phyloP scores from a whole-genome alignment of 2,329 filamentous ascomycete genomes.

The Ceratocystis ficicola region DNA sequence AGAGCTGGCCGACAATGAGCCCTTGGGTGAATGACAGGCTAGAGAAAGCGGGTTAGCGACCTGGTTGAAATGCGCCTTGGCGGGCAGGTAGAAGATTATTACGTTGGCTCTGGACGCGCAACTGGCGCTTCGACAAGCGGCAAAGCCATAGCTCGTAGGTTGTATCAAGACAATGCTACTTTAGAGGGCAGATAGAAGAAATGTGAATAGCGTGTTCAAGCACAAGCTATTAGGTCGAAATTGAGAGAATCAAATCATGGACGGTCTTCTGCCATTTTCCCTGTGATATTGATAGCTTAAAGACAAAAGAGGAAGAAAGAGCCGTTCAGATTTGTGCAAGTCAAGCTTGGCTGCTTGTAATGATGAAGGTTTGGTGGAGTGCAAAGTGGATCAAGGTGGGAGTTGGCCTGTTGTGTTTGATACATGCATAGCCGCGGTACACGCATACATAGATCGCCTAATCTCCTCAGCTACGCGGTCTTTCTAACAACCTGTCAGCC shows the following conservation, averaged over 20 bases:
- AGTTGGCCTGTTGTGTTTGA: not conserved
- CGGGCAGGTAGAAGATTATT: slow-evolving; percentile 25
- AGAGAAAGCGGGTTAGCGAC: slow-evolving; percentile 6
- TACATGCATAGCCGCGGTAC: slow-evolving; percentile 3
- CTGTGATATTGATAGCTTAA: not conserved
- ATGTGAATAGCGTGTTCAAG: not conserved
- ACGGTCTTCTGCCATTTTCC: not conserved
- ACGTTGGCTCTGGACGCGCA: slow-evolving; percentile 36
- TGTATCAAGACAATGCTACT: not conserved
- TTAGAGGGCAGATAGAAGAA: not conserved
- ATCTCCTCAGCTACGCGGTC: slow-evolving; percentile 7
- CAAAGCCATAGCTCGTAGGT: slow-evolving; percentile 15
- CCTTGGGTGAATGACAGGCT: slow-evolving; percentile 89
- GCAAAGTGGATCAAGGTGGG: slow-evolving; percentile 1
- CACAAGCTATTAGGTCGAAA: not conserved
- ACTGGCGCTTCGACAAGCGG: slow-evolving; percentile 17
- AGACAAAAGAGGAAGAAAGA: not conserved
- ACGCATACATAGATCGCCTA: not conserved
- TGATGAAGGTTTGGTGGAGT: not conserved
- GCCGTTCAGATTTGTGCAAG: not conserved
- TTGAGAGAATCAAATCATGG: not conserved
- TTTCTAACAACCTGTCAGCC: slow-evolving; percentile 5
- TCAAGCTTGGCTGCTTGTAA: not conserved
- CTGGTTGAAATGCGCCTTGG: not conserved
- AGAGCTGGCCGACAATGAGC: slow-evolving; percentile 83